Base-by-base conservation (phyloP, 495 filamentous ascomycete genomes). In the Glarea lozoyensis region DNA sequence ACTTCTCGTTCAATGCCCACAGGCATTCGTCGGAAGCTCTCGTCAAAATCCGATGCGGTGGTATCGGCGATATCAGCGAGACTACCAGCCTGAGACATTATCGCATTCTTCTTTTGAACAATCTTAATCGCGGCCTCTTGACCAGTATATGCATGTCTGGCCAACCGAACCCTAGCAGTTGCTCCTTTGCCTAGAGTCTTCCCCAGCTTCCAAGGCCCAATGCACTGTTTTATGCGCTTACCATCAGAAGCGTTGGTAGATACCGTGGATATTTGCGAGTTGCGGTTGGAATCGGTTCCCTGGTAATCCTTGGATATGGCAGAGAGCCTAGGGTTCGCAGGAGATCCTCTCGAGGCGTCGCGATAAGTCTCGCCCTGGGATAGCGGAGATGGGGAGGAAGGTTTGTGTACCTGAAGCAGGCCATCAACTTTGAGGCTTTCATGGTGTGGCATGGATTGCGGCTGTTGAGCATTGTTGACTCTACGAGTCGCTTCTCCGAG, bases 71-170 rank as follows among this genome's bases (percentile, higher is more conserved):
- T 58, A 44, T 85, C 81, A 0, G 80, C 79, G 54, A 95, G 73
- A 58, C 86, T 89, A 37, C 81, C 78, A 22, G 81, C 82, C 40
- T 86, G 78, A 2, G 80, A 74, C 53, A 82, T 74, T 15, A 79
- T 73, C 1, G 81, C 82, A 4, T 69, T 79, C 41, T 73, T 77
- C 59, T 86, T 90, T 36, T 82, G 79, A 15, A 98, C 81, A 46
- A 98, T 95, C 71, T 98, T 98, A 60, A 94, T 78, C 4, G 93
- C 92, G 9, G 86, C 92, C 20, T 80, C 67, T 46, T 93, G 75
- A 2, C 81, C 73, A 0, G 85, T 88, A 11, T 70, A 60, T 13
- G 70, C 72, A 63, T 98, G 88, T 45, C 80, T 78, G 1, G 87
- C 90, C 35, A 87, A 58, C 37, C 92, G 73, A 7, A 98, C 93